Evolutionary conservation across 768 basidiomycete genomes (phyloP).

Genomic region (Rhodosporidiobolus sp.): DNA sequence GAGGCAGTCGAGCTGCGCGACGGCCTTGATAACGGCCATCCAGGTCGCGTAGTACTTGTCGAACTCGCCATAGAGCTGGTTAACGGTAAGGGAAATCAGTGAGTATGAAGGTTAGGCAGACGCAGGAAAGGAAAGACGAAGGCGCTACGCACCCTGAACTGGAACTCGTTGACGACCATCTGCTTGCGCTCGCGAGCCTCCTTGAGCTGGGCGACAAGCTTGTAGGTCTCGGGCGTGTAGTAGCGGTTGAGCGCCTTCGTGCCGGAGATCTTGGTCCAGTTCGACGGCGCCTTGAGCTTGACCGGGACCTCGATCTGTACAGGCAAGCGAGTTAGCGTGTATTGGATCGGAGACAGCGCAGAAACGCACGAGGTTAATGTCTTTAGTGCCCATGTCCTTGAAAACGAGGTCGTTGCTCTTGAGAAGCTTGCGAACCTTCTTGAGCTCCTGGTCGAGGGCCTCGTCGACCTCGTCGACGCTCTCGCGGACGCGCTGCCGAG

Average conservation of each 20-base stretch:
- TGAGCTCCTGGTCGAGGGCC: constrained; percentile 65
- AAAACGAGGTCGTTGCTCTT: constrained; percentile 51
- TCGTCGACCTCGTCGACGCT: constrained; percentile 71
- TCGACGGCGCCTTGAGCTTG: constrained; percentile 36
- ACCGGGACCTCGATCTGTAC: constrained; percentile 36
- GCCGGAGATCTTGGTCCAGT: constrained; percentile 65
- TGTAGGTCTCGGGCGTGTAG: constrained; percentile 67
- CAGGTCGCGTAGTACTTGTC: constrained; percentile 68
- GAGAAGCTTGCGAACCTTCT: constrained; percentile 63
- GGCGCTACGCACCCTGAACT: constrained; percentile 55
- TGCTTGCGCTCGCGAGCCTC: constrained; percentile 88
- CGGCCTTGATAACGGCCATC: constrained; percentile 75
- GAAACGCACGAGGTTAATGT: constrained; percentile 41
- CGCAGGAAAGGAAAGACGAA: no score
- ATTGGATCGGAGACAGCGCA: background rate
- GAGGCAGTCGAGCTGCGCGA: constrained; percentile 95
- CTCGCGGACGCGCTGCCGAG: constrained; percentile 54
- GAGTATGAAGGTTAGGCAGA: background rate
- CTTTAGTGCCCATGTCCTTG: constrained; percentile 45
- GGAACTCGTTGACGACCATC: constrained; percentile 77
- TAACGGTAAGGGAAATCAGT: background rate
- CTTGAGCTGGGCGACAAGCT: constrained; percentile 74
- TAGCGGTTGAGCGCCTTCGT: constrained; percentile 70
- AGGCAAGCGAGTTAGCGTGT: background rate
- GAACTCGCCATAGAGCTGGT: constrained; percentile 66